phyloP scores from a whole-genome alignment of 306 rosid genomes.

The Glycyrrhiza uralensis region DNA sequence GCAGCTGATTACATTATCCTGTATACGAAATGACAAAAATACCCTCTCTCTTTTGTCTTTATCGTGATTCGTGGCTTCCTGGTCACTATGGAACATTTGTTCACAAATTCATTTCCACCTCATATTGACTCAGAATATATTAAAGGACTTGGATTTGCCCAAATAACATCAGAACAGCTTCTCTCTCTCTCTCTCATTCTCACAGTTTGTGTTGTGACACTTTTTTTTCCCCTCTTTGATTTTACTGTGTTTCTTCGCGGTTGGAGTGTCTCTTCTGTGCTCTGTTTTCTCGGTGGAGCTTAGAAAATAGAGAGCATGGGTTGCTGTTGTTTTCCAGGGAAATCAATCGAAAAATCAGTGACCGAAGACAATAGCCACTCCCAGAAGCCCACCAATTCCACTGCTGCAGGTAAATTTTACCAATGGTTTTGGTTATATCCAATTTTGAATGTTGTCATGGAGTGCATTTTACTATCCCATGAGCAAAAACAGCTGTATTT shows the following conservation, averaged over 20 bases:
- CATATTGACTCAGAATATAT: constrained; percentile 19
- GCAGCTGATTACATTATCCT: not conserved
- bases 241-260: not conserved
- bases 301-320: constrained; percentile 47
- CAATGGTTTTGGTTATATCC: not conserved
- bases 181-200: constrained; percentile 5
- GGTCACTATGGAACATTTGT: not conserved
- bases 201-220: not conserved
- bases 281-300: constrained; percentile 16
- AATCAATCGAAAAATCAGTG: constrained; percentile 37
- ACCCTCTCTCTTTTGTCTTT: not conserved
- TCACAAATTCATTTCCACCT: constrained; percentile 23
- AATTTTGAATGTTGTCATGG: not conserved
- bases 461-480: not conserved
- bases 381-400: constrained; percentile 39
- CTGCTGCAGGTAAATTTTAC: constrained; percentile 33
- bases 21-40: not conserved
- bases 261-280: too few relatives aligned
- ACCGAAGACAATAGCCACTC: constrained; percentile 5
- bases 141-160: not conserved
- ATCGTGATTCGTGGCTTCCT: constrained; percentile 18
- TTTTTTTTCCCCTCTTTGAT: not conserved
- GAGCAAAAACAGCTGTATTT: not conserved
- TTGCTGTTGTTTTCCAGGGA: constrained; percentile 52
- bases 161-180: not conserved